These are phyloP conservation scores for Cladosporium austrohemisphaericum DNA, from an alignment of 2,329 filamentous ascomycete genomes.

Conservation along the genomic window DNA sequence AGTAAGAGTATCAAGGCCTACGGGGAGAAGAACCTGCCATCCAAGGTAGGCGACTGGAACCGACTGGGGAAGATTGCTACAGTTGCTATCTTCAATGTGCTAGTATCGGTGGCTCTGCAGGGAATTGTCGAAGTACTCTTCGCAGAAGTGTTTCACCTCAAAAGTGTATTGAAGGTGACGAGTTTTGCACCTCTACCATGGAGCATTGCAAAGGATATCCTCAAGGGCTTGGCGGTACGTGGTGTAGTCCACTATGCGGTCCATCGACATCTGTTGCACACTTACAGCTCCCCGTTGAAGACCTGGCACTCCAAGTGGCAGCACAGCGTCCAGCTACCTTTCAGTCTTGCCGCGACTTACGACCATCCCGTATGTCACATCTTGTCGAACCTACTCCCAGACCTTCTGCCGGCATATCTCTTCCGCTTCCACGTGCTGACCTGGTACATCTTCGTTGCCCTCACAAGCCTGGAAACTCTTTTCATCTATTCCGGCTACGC, in stretches of 20 bases:
- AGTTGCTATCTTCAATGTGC: conserved; percentile 55
- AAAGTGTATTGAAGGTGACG: conserved; percentile 56
- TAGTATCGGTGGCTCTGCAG: conserved; percentile 53
- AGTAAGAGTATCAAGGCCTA: conserved; percentile 66
- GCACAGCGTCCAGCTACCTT: conserved; percentile 56
- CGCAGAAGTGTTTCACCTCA: conserved; percentile 50
- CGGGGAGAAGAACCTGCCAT: conserved; percentile 50
- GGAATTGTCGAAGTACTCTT: conserved; percentile 52
- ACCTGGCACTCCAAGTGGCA: conserved; percentile 53
- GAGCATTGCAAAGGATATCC: conserved; percentile 54
- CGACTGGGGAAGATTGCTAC: conserved; percentile 48
- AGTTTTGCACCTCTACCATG: conserved; percentile 61
- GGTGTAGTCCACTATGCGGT: conserved; percentile 68
- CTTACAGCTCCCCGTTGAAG: conserved; percentile 29
- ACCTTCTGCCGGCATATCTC: conserved; percentile 62
- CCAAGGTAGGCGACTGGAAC: conserved; percentile 38
- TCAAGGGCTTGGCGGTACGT: conserved; percentile 51
- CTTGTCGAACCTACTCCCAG: conserved; percentile 60
- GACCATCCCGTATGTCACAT: conserved; percentile 66
- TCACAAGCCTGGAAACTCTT: conserved; percentile 64
- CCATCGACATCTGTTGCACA: conserved; percentile 69
- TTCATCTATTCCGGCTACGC: conserved; percentile 66
- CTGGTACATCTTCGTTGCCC: conserved; percentile 60
- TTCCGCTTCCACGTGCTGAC: conserved; percentile 70
- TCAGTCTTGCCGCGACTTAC: conserved; percentile 60